These are phyloP conservation scores for Zizania latifolia DNA, from an alignment of 176 grass and related monocot species.

Conservation along the genomic window DNA sequence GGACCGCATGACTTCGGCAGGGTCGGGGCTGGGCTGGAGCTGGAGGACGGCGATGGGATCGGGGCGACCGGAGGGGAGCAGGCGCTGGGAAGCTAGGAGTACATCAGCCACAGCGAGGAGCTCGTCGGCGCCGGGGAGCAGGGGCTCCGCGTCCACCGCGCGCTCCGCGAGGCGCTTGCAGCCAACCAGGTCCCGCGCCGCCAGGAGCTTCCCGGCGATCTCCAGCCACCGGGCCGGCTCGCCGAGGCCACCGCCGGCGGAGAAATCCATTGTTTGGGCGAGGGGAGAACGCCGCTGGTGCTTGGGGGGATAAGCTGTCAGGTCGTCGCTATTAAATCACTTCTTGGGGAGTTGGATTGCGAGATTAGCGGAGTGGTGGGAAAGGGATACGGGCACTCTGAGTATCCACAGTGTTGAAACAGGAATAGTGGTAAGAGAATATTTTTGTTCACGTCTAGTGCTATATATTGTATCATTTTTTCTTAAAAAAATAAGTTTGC, in stretches of 20 bases:
- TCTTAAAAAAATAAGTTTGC: too few relatives aligned
- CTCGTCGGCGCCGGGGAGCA: conserved; percentile 72
- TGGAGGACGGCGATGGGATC: conserved; percentile 65
- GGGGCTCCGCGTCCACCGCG: conserved; percentile 64
- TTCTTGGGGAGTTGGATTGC: background rate
- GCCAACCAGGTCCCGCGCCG: conserved; percentile 71
- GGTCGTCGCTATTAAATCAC: too few relatives aligned
- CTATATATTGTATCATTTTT: too few relatives aligned
- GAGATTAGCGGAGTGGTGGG: background rate
- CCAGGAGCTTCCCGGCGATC: conserved; percentile 67
- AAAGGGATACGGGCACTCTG: too few relatives aligned
- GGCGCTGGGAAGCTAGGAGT: conserved; percentile 79
- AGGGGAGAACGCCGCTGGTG: background rate
- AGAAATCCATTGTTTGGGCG: conserved; percentile 38
- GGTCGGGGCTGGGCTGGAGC: conserved; percentile 29
- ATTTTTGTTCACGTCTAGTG: too few relatives aligned
- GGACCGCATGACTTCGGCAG: conserved; percentile 37
- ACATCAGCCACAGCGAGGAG: conserved; percentile 88
- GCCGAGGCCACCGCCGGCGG: conserved; percentile 34
- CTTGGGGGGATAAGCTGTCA: conserved; percentile 30
- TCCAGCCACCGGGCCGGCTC: conserved; percentile 82
- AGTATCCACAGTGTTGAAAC: too few relatives aligned
- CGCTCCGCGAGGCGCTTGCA: conserved; percentile 93
- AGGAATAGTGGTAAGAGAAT: too few relatives aligned
- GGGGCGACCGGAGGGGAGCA: conserved; percentile 59